Percentiles rank a stretch among this genome's conserved stretches.
Evolutionary conservation across 352 stramenopile species (phyloP).

Genomic region (Pythium phragmiticola): DNA sequence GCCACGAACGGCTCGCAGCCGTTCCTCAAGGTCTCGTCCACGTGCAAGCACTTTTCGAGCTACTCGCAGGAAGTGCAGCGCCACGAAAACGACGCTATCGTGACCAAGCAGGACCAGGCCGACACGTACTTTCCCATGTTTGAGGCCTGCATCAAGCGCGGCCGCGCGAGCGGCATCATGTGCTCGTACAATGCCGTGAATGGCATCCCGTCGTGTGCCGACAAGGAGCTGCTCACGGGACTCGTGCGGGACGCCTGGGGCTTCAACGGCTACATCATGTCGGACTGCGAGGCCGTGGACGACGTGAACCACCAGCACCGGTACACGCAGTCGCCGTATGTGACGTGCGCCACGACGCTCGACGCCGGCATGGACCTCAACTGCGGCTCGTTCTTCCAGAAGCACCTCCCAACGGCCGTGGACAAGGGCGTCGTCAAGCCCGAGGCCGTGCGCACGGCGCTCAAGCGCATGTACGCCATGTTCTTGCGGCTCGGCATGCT

Average conservation of each 20-base stretch:
- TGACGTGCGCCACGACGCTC: constrained; percentile 55
- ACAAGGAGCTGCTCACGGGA: constrained; percentile 75
- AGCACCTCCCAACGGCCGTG: constrained; percentile 66
- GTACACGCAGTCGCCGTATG: constrained; percentile 65
- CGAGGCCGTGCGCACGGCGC: constrained; percentile 54
- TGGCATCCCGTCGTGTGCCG: constrained; percentile 88
- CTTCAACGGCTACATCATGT: constrained; percentile 92
- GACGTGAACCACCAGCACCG: constrained; percentile 79
- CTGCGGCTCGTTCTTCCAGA: constrained; percentile 68
- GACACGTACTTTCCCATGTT: constrained; percentile 91
- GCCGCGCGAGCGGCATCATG: constrained; percentile 86
- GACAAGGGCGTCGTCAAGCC: constrained; percentile 58
- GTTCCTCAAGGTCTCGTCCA: constrained; percentile 80
- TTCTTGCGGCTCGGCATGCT: constrained; percentile 91
- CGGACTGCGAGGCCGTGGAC: constrained; percentile 88
- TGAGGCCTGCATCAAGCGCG: constrained; percentile 77
- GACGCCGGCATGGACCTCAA: constrained; percentile 85
- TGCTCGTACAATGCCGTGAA: constrained; percentile 96
- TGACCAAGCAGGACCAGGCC: constrained; percentile 83
- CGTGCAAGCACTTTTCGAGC: constrained; percentile 92
- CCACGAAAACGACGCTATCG: constrained; percentile 86
- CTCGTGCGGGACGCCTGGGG: constrained; percentile 82
- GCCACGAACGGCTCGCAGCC: constrained; percentile 1
- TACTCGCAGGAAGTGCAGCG: constrained; percentile 85
- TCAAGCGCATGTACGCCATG: constrained; percentile 81